Evolutionary conservation across 2,329 filamentous ascomycete species (phyloP).

Genomic region (Fusarium luffae): DNA sequence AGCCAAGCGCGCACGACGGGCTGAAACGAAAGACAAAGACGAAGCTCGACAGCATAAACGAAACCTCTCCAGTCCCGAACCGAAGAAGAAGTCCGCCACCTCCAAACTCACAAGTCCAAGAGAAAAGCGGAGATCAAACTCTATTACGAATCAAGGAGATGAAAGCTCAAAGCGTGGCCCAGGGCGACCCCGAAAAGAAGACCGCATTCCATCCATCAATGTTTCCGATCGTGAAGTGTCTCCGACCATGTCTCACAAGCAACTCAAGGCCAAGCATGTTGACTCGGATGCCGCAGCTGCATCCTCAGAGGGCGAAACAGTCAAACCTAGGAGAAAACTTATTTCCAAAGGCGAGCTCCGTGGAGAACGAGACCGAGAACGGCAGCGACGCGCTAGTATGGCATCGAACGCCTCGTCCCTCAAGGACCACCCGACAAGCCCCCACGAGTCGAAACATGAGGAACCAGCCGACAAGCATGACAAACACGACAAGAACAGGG

Average conservation of each 20-base stretch:
- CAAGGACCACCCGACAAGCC: slow-evolving; percentile 63
- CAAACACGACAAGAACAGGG: slow-evolving; percentile 56
- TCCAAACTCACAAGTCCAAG: slow-evolving; percentile 57
- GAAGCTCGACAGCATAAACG: slow-evolving; percentile 59
- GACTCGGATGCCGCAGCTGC: slow-evolving; percentile 65
- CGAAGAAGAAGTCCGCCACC: slow-evolving; percentile 56
- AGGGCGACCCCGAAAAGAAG: slow-evolving; percentile 66
- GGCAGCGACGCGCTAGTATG: slow-evolving; percentile 68
- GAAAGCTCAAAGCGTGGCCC: slow-evolving; percentile 64
- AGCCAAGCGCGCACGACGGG: slow-evolving; percentile 55
- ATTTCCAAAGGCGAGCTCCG: slow-evolving; percentile 72
- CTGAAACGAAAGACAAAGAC: slow-evolving; percentile 59
- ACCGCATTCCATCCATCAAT: slow-evolving; percentile 59
- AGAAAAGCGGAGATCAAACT: slow-evolving; percentile 61
- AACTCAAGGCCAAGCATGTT: slow-evolving; percentile 61
- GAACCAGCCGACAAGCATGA: slow-evolving; percentile 59
- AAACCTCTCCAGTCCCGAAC: slow-evolving; percentile 61
- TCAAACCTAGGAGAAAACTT: slow-evolving; percentile 71
- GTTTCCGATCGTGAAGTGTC: slow-evolving; percentile 66
- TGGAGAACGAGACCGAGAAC: slow-evolving; percentile 67
- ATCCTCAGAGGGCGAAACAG: slow-evolving; percentile 67
- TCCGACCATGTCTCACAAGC: slow-evolving; percentile 60
- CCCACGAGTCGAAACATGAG: slow-evolving; percentile 61
- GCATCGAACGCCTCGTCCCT: slow-evolving; percentile 65
- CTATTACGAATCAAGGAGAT: slow-evolving; percentile 57